Conservation (phyloP, 805 yeast genomes). For the Wickerhamiella siamensis region DNA sequence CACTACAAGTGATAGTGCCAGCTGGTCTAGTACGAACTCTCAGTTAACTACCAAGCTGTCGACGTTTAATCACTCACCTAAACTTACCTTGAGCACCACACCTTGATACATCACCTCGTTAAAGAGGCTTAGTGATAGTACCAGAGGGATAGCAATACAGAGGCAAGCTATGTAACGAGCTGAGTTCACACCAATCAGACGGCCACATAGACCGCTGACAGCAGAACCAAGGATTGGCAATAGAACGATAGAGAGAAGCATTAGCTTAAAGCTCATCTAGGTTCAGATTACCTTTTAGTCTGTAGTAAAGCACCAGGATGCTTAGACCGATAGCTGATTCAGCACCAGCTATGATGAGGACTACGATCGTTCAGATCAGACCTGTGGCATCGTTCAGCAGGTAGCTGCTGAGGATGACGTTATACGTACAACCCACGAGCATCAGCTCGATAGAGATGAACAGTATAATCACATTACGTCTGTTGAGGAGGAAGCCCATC, state of each 20-base stretch:
- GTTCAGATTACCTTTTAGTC: constrained; percentile 15
- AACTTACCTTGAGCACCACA: constrained; percentile 10
- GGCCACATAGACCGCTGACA: constrained; percentile 14
- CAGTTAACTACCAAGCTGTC: constrained; percentile 14
- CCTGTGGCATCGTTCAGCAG: constrained; percentile 14
- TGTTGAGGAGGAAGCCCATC: constrained; percentile 14
- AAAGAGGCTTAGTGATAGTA: constrained; percentile 9
- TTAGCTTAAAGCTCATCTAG: constrained; percentile 9
- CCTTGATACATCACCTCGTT: constrained; percentile 10
- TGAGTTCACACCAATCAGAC: constrained; percentile 11
- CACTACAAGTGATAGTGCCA: constrained; percentile 17
- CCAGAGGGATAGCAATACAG: constrained; percentile 9
- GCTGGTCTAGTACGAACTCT: constrained; percentile 13
- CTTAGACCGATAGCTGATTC: constrained; percentile 17
- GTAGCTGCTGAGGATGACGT: constrained; percentile 11
- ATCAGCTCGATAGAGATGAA: constrained; percentile 14
- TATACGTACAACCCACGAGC: constrained; percentile 14
- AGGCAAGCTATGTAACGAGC: constrained; percentile 10
- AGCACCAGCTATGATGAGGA: constrained; percentile 15
- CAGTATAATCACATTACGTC: constrained; percentile 13
- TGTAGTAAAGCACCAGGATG: constrained; percentile 15
- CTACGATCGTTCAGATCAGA: constrained; percentile 10
- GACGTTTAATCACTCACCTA: constrained; percentile 13
- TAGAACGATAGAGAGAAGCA: constrained; percentile 10
- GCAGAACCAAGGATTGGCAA: constrained; percentile 13